Evolutionary conservation across 2,329 filamentous ascomycete genomes (phyloP), one percentile per base, ranked within the genome.

Genomic region (Fusarium goolgardi): DNA sequence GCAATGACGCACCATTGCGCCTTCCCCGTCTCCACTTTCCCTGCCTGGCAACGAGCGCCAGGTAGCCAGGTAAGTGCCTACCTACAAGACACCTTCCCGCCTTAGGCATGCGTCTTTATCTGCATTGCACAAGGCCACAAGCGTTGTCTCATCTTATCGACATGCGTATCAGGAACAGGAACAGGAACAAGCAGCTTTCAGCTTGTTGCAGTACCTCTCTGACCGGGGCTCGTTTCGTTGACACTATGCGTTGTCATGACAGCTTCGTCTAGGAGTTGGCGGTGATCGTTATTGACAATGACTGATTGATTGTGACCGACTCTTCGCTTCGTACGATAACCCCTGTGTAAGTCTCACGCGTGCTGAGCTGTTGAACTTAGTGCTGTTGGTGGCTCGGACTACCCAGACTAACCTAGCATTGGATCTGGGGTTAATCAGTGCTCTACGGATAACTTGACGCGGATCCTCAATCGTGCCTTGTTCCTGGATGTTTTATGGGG

Each of bases 1-100:
- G 67, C 67, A 70, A 75, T 75, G 71, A 75, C 73, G 73, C 73
- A 75, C 69, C 69, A 74, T 49, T 50, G 53, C 62, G 47, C 56
- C 65, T 69, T 59, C 57, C 34, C 52, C 50, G 61, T 51, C 56
- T 64, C 72, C 72, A 73, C 72, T 65, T 63, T 69, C 59, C 59
- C 55, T 73, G 67, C 67, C 59, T 69, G 62, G 73, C 73, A 75
- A 75, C 73, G 67, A 62, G 43, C 52, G 52, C 8, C 34, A n/a
- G 34, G 34, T 18, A 20, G 52, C 8, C 34, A n/a, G 34, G 34
- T 18, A 20, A 39, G 35, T 39, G 13, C 6, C 46, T 62, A 13
- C 13, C 16, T 25, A 34, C 21, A 25, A 23, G 53, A 59, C 56
- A 49, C 73, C 64, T 73, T 73, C 59, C 70, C 69, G 71, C 73